phyloP scores from a whole-genome alignment of 495 filamentous ascomycete species.

The Aspergillus homomorphus region DNA sequence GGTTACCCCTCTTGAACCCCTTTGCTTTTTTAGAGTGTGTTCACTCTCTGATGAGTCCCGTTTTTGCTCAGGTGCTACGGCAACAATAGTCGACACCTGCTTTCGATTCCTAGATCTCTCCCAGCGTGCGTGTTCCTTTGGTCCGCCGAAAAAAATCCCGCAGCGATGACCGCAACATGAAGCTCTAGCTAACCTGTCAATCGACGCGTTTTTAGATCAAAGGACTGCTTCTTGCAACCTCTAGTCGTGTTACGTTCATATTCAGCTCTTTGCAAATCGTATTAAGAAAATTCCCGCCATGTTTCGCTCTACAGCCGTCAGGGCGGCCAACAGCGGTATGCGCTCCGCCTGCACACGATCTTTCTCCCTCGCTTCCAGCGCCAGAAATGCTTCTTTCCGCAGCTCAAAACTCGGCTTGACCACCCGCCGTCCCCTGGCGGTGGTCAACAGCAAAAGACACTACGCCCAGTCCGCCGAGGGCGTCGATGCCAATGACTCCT shows the following conservation, averaged over 20 bases:
- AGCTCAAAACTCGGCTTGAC: conserved; percentile 46
- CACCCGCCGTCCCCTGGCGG: conserved; percentile 39
- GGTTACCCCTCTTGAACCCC: conserved; percentile 8
- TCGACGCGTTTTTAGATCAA: conserved; percentile 8
- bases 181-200: conserved; percentile 14
- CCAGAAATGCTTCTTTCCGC: conserved; percentile 35
- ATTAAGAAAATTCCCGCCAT: conserved; percentile 39
- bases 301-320: conserved; percentile 45
- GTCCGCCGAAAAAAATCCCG: conserved; percentile 31
- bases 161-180: conserved; percentile 8
- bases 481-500: conserved; percentile 83
- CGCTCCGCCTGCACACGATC: conserved; percentile 42
- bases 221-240: not conserved
- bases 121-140: conserved; percentile 30
- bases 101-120: conserved; percentile 24
- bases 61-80: conserved; percentile 45
- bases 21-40: conserved; percentile 30
- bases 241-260: not conserved
- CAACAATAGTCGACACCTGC: conserved; percentile 48
- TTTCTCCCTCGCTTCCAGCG: conserved; percentile 45
- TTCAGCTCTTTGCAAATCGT: conserved; percentile 12
- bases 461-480: conserved; percentile 59
- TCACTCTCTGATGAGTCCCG: conserved; percentile 47
- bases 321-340: conserved; percentile 52
- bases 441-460: conserved; percentile 41